These are phyloP conservation scores for Malus sieversii DNA, from an alignment of 306 rosid genomes.

Conservation along the genomic window DNA sequence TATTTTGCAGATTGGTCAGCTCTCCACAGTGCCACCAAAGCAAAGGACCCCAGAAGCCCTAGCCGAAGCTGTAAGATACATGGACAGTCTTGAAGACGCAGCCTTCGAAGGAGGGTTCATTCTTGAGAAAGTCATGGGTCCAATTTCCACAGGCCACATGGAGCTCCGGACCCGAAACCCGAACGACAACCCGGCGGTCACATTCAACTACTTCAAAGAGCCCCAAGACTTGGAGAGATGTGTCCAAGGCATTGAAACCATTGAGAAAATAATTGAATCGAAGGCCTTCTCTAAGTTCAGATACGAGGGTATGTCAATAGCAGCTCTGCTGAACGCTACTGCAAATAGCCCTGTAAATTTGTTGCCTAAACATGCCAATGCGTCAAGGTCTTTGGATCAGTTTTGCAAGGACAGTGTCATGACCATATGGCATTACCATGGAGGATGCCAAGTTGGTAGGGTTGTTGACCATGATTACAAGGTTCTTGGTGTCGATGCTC, in stretches of 20 bases:
- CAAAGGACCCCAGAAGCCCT: constrained; percentile 57
- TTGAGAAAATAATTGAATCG: constrained; percentile 43
- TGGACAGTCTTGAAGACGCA: constrained; percentile 30
- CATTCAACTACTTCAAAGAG: constrained; percentile 67
- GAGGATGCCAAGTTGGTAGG: constrained; percentile 63
- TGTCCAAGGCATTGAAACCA: constrained; percentile 42
- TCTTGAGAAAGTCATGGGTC: constrained; percentile 61
- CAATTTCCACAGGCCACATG: constrained; percentile 50
- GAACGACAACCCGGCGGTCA: constrained; percentile 58
- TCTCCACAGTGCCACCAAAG: constrained; percentile 39
- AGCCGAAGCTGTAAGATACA: constrained; percentile 31
- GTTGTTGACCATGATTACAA: constrained; percentile 56
- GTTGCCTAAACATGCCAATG: constrained; percentile 47
- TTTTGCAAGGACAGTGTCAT: constrained; percentile 64
- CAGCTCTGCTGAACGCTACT: constrained; percentile 39
- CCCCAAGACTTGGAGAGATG: constrained; percentile 54
- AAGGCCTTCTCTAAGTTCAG: constrained; percentile 43
- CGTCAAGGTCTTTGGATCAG: constrained; percentile 44
- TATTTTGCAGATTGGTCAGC: constrained; percentile 37
- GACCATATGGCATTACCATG: constrained; percentile 90
- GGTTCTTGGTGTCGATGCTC: constrained; percentile 54
- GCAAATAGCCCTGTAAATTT: constrained; percentile 46
- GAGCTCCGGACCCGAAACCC: constrained; percentile 51
- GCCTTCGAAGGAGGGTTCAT: constrained; percentile 64
- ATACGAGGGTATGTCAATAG: constrained; percentile 15